A percentile compares a stretch with the other conserved stretches of the same genome.
Conservation (phyloP, 345 rosid genomes). For the Corymbia maculata region DNA sequence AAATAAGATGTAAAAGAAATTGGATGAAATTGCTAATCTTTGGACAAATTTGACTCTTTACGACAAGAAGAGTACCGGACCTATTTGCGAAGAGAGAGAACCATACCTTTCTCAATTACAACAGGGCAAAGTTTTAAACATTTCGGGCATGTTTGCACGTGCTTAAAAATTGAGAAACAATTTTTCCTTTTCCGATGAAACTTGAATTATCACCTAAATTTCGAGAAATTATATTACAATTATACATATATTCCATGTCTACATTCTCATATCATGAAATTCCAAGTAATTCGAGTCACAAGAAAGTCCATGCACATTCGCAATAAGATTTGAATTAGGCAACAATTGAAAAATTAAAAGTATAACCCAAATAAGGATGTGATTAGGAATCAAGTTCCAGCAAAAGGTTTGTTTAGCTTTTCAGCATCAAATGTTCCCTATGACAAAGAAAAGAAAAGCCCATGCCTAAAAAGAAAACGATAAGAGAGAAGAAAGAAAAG, state of each 20-base stretch:
- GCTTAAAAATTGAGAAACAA: too few relatives aligned
- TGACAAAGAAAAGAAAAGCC: not conserved
- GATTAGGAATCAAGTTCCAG: not conserved
- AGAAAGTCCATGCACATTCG: not conserved
- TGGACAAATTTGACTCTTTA: not conserved
- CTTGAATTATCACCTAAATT: not conserved
- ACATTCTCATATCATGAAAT: rapidly evolving
- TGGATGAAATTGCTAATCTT: not conserved
- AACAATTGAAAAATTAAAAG: not conserved
- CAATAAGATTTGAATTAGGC: not conserved
- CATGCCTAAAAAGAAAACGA: not conserved
- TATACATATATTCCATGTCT: rapidly evolving
- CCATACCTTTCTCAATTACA: not conserved
- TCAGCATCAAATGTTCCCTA: not conserved
- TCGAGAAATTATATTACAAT: not conserved
- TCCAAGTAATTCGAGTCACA: not conserved
- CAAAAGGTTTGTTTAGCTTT: not conserved
- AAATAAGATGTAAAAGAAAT: not conserved
- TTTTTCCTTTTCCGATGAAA: not conserved
- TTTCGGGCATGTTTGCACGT: not conserved
- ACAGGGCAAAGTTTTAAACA: not conserved
- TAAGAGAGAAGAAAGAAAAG: not conserved
- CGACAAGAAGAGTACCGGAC: not conserved
- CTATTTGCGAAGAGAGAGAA: not conserved
- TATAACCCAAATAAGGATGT: not conserved